A percentile compares a stretch with the other conserved stretches of the same genome.
Conservation (phyloP, 2,329 filamentous ascomycete genomes). For the Cladobotryum protrusum region DNA sequence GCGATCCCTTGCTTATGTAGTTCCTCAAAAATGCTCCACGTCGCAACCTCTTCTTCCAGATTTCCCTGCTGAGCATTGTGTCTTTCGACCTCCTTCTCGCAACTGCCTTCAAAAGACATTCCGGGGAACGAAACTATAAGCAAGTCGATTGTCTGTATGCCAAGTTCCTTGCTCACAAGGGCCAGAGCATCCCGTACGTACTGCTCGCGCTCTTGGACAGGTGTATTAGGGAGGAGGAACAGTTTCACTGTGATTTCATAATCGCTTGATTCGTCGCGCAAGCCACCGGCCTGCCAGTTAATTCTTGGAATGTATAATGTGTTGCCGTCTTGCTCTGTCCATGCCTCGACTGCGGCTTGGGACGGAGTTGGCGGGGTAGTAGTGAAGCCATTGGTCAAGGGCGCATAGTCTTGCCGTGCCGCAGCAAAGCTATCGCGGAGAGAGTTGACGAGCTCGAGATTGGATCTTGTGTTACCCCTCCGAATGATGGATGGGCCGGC, state of each 20-base stretch:
- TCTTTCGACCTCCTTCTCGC: slow-evolving; percentile 69
- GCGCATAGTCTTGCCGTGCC: slow-evolving; percentile 57
- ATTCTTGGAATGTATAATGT: slow-evolving; percentile 72
- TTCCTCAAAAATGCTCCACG: slow-evolving; percentile 68
- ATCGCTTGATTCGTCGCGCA: slow-evolving; percentile 73
- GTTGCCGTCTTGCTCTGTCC: slow-evolving; percentile 60
- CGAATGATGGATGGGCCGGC: slow-evolving; percentile 78
- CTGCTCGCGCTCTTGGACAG: slow-evolving; percentile 55
- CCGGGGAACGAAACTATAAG: slow-evolving; percentile 91
- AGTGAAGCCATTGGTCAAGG: slow-evolving; percentile 26
- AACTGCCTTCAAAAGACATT: slow-evolving; percentile 87
- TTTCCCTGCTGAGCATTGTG: slow-evolving; percentile 55
- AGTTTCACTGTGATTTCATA: slow-evolving; percentile 96
- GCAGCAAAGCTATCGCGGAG: slow-evolving; percentile 76
- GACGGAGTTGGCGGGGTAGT: slow-evolving; percentile 19
- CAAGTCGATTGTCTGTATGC: slow-evolving; percentile 70
- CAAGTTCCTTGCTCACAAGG: slow-evolving; percentile 73
- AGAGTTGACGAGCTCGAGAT: slow-evolving; percentile 85
- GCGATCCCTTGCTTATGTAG: slow-evolving; percentile 67
- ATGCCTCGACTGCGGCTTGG: slow-evolving; percentile 38
- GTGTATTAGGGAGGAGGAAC: slow-evolving; percentile 76
- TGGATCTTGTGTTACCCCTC: slow-evolving; percentile 70
- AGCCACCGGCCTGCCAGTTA: slow-evolving; percentile 61
- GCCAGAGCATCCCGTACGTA: slow-evolving; percentile 74
- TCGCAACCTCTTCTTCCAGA: slow-evolving; percentile 60